Base-by-base conservation (phyloP, 1,284 basidiomycete species). In the Cryptococcus hybrid region DNA sequence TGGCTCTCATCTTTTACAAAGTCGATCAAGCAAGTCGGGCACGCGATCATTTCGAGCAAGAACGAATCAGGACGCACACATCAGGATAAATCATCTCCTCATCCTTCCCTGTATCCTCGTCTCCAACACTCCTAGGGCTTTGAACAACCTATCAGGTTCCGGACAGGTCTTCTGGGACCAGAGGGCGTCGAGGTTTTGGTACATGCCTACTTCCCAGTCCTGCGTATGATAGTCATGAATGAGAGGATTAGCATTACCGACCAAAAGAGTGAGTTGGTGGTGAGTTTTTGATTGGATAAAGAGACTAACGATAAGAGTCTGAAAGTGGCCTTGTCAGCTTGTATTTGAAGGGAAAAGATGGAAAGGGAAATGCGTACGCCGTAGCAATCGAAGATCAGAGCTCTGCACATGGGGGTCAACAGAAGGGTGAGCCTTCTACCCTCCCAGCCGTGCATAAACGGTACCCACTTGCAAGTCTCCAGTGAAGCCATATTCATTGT, bases 291-390 rank as follows among this genome's bases (percentile, higher is more conserved):
- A 47, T 12, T n/a, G 18, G 45, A 15, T 11, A 15, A 18, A 24
- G 11, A 12, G 95, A 95, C 80, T 87, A 18, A 18, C 55, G 35
- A 56, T 52, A n/a, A 56, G 39, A 5, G 51, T 57, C 56, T 57
- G 38, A 24, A 37, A 39, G 18, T 18, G 18, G 18, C 18, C 18
- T 18, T 18, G 18, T 18, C 18, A 18, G 18, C 18, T 18, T 18
- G 18, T 18, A 18, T 18, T 18, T 18, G 18, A 18, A 18, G 18
- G 18, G 18, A 18, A 18, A 18, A 18, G 1, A 18, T 47, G 18
- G 18, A 18, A 18, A 18, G 18, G 18, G 18, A 18, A 18, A 18
- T 18, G 18, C 60, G 39, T 48, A 61, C 56, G 24, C 56, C 60
- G 35, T 61, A 61, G 34, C 60, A 61, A 37, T 61, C 60, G 34